Percentiles rank a stretch among this genome's conserved stretches.
These are phyloP conservation scores for Cystofilobasidium capitatum DNA, from an alignment of 768 basidiomycete species.

Conservation along the genomic window DNA sequence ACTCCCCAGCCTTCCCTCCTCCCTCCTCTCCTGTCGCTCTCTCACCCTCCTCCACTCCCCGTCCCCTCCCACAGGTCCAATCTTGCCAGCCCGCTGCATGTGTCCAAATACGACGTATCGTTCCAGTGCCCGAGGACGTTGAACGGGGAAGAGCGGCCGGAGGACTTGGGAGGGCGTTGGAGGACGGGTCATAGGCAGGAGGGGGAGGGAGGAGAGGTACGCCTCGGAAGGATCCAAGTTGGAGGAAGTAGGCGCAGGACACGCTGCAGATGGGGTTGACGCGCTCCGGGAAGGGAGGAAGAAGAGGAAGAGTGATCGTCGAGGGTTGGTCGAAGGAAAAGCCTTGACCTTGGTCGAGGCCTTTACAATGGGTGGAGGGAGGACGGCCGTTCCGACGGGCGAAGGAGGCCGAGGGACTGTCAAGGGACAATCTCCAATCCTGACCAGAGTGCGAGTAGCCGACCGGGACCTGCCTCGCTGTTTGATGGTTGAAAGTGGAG, in stretches of 20 bases:
- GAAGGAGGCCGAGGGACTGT: not conserved
- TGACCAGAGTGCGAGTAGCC: not conserved
- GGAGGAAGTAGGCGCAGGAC: not conserved
- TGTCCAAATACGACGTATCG: slow-evolving; percentile 2
- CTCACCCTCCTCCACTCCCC: not conserved
- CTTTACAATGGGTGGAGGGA: not conserved
- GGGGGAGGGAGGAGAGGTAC: not conserved
- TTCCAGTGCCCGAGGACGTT: not conserved
- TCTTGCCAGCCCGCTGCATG: slow-evolving; percentile 3
- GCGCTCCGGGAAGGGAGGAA: too few relatives aligned
- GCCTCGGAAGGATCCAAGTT: not conserved
- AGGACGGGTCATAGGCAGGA: not conserved
- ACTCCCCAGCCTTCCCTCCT: not conserved
- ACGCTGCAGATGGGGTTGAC: too few relatives aligned
- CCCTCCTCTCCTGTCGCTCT: not conserved
- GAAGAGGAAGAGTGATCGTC: too few relatives aligned
- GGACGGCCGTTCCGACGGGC: not conserved
- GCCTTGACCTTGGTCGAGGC: not conserved
- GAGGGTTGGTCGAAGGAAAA: too few relatives aligned
- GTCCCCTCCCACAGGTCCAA: not conserved
- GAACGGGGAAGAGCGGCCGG: not conserved
- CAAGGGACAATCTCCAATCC: not conserved
- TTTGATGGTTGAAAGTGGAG: not conserved
- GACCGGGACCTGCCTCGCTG: not conserved
- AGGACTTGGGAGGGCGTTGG: not conserved